Evolutionary conservation across 345 rosid species (phyloP).

Genomic region (Citrus glauca): DNA sequence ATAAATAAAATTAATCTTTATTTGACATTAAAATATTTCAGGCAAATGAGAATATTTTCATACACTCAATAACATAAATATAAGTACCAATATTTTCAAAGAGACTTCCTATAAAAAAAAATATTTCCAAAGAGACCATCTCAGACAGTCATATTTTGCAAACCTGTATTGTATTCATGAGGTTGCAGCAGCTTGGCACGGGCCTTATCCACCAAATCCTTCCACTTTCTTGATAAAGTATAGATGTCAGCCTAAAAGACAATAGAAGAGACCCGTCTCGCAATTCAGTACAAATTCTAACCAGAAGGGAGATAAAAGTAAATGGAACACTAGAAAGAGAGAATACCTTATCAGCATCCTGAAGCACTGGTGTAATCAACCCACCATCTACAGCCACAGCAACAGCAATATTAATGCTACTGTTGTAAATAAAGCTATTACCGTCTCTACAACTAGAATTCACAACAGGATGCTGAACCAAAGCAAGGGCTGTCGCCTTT

Average conservation of each 20-base stretch:
- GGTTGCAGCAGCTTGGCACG: slow-evolving; percentile 94
- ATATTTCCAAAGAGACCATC: not conserved
- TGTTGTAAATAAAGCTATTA: slow-evolving; percentile 79
- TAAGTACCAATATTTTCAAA: not conserved
- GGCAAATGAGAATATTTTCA: not conserved
- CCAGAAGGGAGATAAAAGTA: not conserved
- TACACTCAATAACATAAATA: not conserved
- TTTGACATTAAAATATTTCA: not conserved
- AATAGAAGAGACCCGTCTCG: not conserved
- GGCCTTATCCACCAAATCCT: slow-evolving; percentile 94
- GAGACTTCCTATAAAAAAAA: too few relatives aligned
- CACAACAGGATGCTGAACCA: slow-evolving; percentile 73
- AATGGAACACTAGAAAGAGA: slow-evolving; percentile 2
- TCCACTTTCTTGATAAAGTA: slow-evolving; percentile 94
- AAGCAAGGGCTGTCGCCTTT: slow-evolving; percentile 91
- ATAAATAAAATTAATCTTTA: not conserved
- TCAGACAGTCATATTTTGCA: not conserved
- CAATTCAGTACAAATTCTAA: not conserved
- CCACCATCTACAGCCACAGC: slow-evolving; percentile 98
- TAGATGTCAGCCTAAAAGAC: slow-evolving; percentile 78
- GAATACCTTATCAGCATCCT: slow-evolving; percentile 88
- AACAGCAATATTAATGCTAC: slow-evolving; percentile 85
- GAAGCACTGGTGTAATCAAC: slow-evolving; percentile 92
- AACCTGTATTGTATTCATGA: slow-evolving; percentile 86
- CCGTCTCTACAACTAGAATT: slow-evolving; percentile 93